Evolutionary conservation across 345 rosid species (phyloP), one percentile per base, ranked within the genome.

Genomic region (Salix viminalis): DNA sequence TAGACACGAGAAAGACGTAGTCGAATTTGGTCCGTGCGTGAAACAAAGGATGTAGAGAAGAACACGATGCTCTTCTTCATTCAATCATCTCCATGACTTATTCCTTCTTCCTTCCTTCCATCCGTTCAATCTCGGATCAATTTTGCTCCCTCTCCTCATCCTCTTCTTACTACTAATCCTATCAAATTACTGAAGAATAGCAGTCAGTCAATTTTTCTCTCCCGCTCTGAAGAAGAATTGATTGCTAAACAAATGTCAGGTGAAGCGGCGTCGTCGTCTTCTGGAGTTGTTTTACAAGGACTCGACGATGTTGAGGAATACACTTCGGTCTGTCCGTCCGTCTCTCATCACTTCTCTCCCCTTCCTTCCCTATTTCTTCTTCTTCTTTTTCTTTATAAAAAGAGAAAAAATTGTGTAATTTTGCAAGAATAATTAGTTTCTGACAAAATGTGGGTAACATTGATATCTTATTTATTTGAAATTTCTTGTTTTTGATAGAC

Each of bases 251-350:
- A 80, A 61, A 90, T 93, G 94, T 87, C 90, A 44, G 88, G 71
- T 68, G 87, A 82, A 50, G 75, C 75, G 32, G 65, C 89, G 74
- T 74, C 92, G 72, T 79, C 89, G 70, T 76, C 89, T 65, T 85
- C 86, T 28, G 77, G 65, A 23, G 71, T 88, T 41, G 44, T 60
- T 72, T 73, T 90, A 34, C 87, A 88, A 61, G 90, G 90, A 70
- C 80, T 91, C 74, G 88, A 85, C 39, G 90, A 91, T 48, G 94
- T 90, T 15, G 89, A 93, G 32, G 92, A 89, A 39, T 91, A 79
- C 76, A 68, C 82, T 83, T 81, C 85, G 87, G 98, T 91, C 18
- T 77, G 87, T 73, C 48, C 34, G 75, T 9, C 65, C 3, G 10
- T 42, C 18, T 2, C 11, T 12, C 26, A 4, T 5, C 8, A 52